Conservation (phyloP, 2,329 filamentous ascomycete species). For the Colletotrichum sp. region DNA sequence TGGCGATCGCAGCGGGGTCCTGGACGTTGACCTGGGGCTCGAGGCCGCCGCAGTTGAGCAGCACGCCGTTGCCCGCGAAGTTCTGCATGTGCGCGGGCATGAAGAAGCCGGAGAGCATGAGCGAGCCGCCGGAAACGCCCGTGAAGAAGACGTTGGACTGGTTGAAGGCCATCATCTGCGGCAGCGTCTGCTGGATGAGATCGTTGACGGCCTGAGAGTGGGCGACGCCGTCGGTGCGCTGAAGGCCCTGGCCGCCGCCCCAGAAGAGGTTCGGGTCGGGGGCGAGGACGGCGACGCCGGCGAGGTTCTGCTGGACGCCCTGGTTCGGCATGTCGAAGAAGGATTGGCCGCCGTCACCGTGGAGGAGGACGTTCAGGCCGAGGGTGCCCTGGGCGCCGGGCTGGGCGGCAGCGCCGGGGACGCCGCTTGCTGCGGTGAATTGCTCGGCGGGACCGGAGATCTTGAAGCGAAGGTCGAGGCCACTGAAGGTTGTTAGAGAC, state of each 20-base stretch:
- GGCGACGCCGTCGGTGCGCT: slow-evolving; percentile 58
- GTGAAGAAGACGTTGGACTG: slow-evolving; percentile 59
- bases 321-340: slow-evolving; percentile 65
- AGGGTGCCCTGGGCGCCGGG: slow-evolving; percentile 36
- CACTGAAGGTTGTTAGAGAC: slow-evolving; percentile 35
- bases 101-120: slow-evolving; percentile 62
- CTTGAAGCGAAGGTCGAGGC: slow-evolving; percentile 59
- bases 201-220: slow-evolving; percentile 61
- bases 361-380: slow-evolving; percentile 62
- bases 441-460: slow-evolving; percentile 58
- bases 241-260: slow-evolving; percentile 57
- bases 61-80: slow-evolving; percentile 53
- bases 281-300: slow-evolving; percentile 58
- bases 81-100: slow-evolving; percentile 60
- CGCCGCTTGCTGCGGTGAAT: slow-evolving; percentile 54
- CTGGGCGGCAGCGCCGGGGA: slow-evolving; percentile 33
- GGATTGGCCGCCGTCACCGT: slow-evolving; percentile 64
- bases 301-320: slow-evolving; percentile 52
- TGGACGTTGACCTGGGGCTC: slow-evolving; percentile 56
- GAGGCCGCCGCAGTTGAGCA: slow-evolving; percentile 61
- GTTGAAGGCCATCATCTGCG: slow-evolving; percentile 60
- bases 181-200: slow-evolving; percentile 52
- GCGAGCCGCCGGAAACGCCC: slow-evolving; percentile 59
- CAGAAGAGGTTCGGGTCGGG: slow-evolving; percentile 62
- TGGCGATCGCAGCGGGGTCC: slow-evolving; percentile 45